Conservation (phyloP, 345 rosid species). For the Brassica carinata region DNA sequence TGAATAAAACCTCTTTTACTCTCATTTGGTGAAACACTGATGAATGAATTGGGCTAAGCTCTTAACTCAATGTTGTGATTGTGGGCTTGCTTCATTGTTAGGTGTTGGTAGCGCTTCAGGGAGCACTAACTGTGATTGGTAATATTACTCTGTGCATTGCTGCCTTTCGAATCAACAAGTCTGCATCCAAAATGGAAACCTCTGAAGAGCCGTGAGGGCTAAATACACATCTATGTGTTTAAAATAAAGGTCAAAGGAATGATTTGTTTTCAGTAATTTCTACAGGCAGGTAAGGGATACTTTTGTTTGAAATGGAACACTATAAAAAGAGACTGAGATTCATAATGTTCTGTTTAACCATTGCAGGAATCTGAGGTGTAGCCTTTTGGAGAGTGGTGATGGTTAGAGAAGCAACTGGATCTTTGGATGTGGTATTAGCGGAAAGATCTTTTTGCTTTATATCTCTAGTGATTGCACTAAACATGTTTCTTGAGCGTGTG, state of each 20-base stretch:
- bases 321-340: not conserved
- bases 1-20: constrained; percentile 33
- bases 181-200: constrained; percentile 43
- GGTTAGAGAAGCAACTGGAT: constrained; percentile 4
- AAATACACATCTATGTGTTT: constrained; percentile 11
- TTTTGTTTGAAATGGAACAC: not conserved
- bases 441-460: not conserved
- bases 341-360: not conserved
- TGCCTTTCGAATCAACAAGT: constrained; percentile 74
- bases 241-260: not conserved
- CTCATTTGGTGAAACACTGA: not conserved
- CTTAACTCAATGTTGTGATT: not conserved
- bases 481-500: constrained; percentile 2
- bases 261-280: not conserved
- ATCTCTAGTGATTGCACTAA: not conserved
- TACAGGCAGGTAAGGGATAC: not conserved
- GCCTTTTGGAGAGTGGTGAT: constrained; percentile 18
- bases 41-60: not conserved
- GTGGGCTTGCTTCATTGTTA: constrained; percentile 29
- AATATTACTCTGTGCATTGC: constrained; percentile 81
- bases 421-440: constrained; percentile 9
- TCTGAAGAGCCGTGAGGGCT: constrained; percentile 44
- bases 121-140: constrained; percentile 78
- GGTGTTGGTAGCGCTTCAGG: constrained; percentile 87
- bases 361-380: constrained; percentile 20